Evolutionary conservation across 202 grass and related monocot species (phyloP), one percentile per base, ranked within the genome.

Genomic region (Digitaria exilis): DNA sequence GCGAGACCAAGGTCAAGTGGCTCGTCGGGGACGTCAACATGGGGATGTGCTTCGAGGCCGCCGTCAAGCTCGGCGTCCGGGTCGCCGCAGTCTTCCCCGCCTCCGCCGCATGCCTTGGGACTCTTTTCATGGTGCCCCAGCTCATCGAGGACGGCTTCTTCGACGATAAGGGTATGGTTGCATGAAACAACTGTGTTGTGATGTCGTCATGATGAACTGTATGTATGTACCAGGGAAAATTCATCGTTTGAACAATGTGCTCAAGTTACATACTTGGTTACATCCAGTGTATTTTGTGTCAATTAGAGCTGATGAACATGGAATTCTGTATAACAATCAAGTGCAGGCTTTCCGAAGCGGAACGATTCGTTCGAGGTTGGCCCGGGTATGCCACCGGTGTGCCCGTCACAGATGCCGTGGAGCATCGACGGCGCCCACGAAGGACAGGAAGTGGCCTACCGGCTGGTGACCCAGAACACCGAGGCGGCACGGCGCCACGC

Each of bases 1-100:
- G n/a, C 16, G 80, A 83, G 54, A 88, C 57, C 3, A 76, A 88
- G 45, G 57, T 87, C 12, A 17, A 4, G 9, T 87, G 84, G 69
- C 76, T 79, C 76, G 60, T 79, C 29, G 76, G 44, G 5, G 60
- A 79, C 60, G 61, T 66, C 0, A 79, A 34, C 61, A 52, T 79
- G 44, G 76, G 32, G 44, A 6, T 66, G 60, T 65, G 76, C 45
- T 79, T 79, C 61, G 19, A 66, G 45, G 85, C 86, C 16, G 87
- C 87, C 2, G 62, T 45, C 35, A 90, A 76, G 71, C 42, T 81
- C 34, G 78, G 84, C 28, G 39, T 76, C 17, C 77, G 78, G 58
- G 61, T 70, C 24, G 67, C 49, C 13, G 84, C 84, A 48, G 77
- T 81, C 49, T 75, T 72, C 39, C 77, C 84, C 8, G 44, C 77